phyloP scores from a whole-genome alignment of 805 yeast genomes.

The Teunomyces aglyptinius region DNA sequence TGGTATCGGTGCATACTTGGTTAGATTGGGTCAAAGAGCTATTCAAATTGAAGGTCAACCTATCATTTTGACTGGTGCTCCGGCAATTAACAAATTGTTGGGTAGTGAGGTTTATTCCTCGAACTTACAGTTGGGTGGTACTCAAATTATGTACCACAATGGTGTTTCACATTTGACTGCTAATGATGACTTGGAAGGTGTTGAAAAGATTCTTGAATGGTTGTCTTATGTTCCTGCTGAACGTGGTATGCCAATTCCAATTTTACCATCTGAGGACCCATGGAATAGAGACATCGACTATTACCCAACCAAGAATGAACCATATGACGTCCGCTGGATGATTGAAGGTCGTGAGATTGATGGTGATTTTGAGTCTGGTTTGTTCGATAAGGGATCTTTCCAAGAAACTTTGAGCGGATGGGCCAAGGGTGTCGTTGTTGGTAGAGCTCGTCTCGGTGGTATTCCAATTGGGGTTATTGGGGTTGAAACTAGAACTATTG shows the following conservation, averaged over 20 bases:
- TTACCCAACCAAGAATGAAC: constrained; percentile 66
- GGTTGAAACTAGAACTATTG: constrained; percentile 89
- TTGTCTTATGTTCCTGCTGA: constrained; percentile 90
- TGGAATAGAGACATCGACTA: constrained; percentile 95
- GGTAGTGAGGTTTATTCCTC: constrained; percentile 98
- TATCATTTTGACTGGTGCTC: constrained; percentile 97
- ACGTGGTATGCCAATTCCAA: constrained; percentile 88
- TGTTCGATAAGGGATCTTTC: constrained; percentile 91
- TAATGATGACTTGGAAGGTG: constrained; percentile 95
- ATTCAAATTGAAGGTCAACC: constrained; percentile 99
- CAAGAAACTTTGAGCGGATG: constrained; percentile 96
- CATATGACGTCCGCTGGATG: constrained; percentile 93
- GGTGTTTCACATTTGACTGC: constrained; percentile 99
- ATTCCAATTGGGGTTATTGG: constrained; percentile 98
- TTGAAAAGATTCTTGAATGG: constrained; percentile 92
- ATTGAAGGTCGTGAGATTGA: constrained; percentile 78
- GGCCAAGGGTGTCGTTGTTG: constrained; percentile 98
- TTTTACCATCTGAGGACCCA: constrained; percentile 71
- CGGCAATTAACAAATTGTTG: constrained; percentile 92
- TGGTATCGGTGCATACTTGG: constrained; percentile 99
- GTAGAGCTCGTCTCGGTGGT: constrained; percentile 98
- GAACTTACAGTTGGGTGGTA: constrained; percentile 97
- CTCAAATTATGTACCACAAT: constrained; percentile 96
- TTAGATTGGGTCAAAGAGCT: constrained; percentile 97
- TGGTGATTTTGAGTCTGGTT: constrained; percentile 72